A percentile compares a stretch with the other conserved stretches of the same genome.
Conservation (phyloP, 2,329 filamentous ascomycete genomes). For the Colletotrichum sp. region DNA sequence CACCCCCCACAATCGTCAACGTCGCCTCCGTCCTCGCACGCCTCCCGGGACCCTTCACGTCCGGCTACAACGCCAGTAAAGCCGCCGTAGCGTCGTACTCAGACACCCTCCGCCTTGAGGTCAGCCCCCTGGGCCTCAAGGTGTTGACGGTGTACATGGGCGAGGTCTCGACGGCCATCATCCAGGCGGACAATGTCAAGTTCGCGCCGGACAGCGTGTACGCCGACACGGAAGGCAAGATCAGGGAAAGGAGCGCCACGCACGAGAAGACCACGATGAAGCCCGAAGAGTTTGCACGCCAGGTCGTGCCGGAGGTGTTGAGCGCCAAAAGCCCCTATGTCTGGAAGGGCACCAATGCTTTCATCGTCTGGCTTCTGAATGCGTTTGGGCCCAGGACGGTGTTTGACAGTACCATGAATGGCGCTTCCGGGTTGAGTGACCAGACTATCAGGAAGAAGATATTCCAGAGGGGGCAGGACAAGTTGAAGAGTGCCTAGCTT, state of each 20-base stretch:
- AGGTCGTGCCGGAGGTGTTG: not conserved
- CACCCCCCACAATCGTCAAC: slow-evolving; percentile 35
- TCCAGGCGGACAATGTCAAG: not conserved
- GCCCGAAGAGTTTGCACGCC: not conserved
- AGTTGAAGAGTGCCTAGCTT: not conserved
- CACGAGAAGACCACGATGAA: not conserved
- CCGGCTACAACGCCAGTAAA: slow-evolving; percentile 48
- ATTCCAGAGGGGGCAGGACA: not conserved
- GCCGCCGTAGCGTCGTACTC: slow-evolving; percentile 45
- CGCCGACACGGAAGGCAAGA: not conserved
- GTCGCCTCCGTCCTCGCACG: slow-evolving; percentile 41
- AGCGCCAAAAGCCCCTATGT: not conserved
- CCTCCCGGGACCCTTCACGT: slow-evolving; percentile 37
- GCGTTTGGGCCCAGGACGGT: slow-evolving; percentile 40
- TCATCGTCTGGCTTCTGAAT: slow-evolving; percentile 22
- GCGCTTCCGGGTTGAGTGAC: not conserved
- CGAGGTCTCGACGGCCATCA: not conserved
- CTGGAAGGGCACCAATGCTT: slow-evolving; percentile 15
- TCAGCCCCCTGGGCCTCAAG: slow-evolving; percentile 40
- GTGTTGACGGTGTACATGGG: slow-evolving; percentile 38
- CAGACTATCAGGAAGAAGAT: not conserved
- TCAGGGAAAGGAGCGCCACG: not conserved
- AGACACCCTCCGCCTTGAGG: slow-evolving; percentile 37
- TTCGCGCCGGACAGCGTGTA: slow-evolving; percentile 4
- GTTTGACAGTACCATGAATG: slow-evolving; percentile 24